Evolutionary conservation across 2,329 filamentous ascomycete species (phyloP).

Genomic region (Rhynchosporium secalis): DNA sequence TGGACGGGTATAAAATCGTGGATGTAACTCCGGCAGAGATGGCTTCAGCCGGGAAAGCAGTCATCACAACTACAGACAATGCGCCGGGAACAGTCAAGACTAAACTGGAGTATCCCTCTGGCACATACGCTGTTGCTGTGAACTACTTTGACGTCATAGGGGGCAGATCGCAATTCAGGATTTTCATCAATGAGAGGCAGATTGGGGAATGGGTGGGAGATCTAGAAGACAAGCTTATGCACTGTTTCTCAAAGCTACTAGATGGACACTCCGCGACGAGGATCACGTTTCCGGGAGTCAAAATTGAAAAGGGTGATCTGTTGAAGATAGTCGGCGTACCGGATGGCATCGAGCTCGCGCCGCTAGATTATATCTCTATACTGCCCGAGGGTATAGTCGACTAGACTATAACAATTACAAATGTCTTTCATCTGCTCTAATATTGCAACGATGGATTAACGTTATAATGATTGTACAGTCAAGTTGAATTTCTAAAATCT

Average conservation of each 20-base stretch:
- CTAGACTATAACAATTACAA: constrained; percentile 35
- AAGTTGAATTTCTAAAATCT: too few species aligned
- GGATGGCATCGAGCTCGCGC: constrained; percentile 62
- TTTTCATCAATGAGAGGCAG: constrained; percentile 53
- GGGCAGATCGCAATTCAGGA: constrained; percentile 56
- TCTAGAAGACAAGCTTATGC: constrained; percentile 58
- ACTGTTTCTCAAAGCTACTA: constrained; percentile 57
- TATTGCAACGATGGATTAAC: too few species aligned
- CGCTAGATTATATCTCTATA: constrained; percentile 66
- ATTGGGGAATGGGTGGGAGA: constrained; percentile 62
- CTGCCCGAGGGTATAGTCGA: constrained; percentile 59
- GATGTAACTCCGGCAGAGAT: constrained; percentile 58
- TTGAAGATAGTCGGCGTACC: constrained; percentile 58
- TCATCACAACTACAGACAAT: constrained; percentile 55
- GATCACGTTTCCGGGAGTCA: constrained; percentile 56
- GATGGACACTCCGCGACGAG: constrained; percentile 66
- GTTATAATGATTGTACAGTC: too few species aligned
- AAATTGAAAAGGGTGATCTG: constrained; percentile 51
- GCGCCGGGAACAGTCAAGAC: constrained; percentile 52
- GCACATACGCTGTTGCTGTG: constrained; percentile 62
- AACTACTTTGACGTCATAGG: constrained; percentile 65
- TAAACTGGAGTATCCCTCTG: constrained; percentile 49
- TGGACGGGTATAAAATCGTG: constrained; percentile 57
- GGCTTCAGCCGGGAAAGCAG: constrained; percentile 55
- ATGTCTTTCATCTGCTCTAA: too few species aligned